phyloP scores from a whole-genome alignment of 345 rosid genomes.

The Salix brachista region DNA sequence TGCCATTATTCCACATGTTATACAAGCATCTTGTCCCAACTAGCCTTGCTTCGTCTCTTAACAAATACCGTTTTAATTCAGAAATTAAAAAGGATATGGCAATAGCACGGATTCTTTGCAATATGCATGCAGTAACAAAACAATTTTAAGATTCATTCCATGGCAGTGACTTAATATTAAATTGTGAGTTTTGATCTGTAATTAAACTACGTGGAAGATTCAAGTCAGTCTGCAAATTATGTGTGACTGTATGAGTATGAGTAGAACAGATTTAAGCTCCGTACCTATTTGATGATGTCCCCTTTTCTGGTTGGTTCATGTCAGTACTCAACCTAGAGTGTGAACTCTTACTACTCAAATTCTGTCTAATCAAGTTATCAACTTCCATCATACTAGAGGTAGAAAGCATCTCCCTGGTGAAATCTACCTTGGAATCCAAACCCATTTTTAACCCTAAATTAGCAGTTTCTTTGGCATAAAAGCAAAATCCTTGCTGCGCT shows the following conservation, averaged over 20 bases:
- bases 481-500: slow-evolving; percentile 56
- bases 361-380: slow-evolving; percentile 25
- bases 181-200: neutral
- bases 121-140: neutral
- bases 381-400: slow-evolving; percentile 26
- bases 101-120: neutral
- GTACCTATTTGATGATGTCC: slow-evolving; percentile 34
- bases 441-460: slow-evolving; percentile 28
- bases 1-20: neutral
- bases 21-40: neutral
- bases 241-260: neutral
- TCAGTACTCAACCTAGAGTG: slow-evolving; percentile 27
- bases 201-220: neutral
- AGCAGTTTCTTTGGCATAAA: slow-evolving; percentile 45
- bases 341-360: slow-evolving; percentile 21
- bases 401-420: slow-evolving; percentile 33
- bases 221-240: neutral
- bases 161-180: neutral
- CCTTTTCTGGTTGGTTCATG: slow-evolving; percentile 26
- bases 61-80: neutral
- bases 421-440: slow-evolving; percentile 23
- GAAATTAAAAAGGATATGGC: neutral
- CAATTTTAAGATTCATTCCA: neutral
- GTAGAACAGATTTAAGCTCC: neutral
- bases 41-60: neutral